Evolutionary conservation across 768 basidiomycete species (phyloP), one percentile per base, ranked within the genome.

Genomic region (Podaxis sp.): DNA sequence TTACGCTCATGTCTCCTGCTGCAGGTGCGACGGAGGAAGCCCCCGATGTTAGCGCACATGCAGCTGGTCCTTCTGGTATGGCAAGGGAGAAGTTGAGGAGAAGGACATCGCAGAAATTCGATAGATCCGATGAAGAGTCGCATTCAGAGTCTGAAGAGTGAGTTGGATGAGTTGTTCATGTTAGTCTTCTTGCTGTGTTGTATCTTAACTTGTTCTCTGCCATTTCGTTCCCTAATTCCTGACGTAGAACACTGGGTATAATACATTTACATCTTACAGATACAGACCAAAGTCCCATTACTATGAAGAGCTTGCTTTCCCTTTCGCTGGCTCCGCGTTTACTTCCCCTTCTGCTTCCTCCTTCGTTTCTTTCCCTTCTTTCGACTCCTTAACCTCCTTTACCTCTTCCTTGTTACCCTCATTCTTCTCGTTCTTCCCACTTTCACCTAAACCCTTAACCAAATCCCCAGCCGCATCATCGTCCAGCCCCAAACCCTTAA

Each of bases 391-490:
- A 57, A 30, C 49, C 36, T 59, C 51, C 26, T 55, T 61, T 28
- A 30, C 30, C 42, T 36, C 30, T 19, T 44, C 52, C 15, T 49
- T 65, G 22, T 53, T 24, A 42, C 8, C 33, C 33, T 9, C 33
- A 33, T 9, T 33, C 33, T 68, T 56, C 52, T 76, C 42, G 11
- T 28, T 30, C n/a, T 36, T 54, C 13, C 22, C 28, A 40, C 55
- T 40, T 26, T 55, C 77, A 44, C 77, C 78, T 49, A 93, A 72
- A 11, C 86, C 89, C 70, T 84, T 87, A 22, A 89, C 87, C 64
- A 94, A 74, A 61, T 92, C 89, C 1, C 81, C 85, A 5, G 91
- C 90, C n/a, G 89, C 90, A 48, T 90, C 87, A 6, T 84, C 90
- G 26, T 83, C 86, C 24, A 95, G 79, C 13, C 92, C 92, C 26